Base-by-base conservation (phyloP, 352 stramenopile genomes). In the Globisporangium megalacanthum region DNA sequence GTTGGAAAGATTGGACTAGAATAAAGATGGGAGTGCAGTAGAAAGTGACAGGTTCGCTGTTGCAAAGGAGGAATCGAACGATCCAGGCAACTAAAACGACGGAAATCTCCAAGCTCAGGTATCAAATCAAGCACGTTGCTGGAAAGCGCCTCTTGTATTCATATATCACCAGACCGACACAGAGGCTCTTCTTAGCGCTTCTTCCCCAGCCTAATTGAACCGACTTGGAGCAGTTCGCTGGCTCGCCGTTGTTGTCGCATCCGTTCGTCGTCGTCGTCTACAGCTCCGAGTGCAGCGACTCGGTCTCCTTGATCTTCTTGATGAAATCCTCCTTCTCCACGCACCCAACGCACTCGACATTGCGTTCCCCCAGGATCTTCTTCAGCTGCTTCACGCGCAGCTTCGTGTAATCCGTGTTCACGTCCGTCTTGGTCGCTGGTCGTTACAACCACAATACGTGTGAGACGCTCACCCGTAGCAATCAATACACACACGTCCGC, bases 321-420 rank as follows among this genome's bases (percentile, higher is more conserved):
- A 98, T 94, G 65, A 96, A 98, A 62, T 98, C 94, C 9, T 75
- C 69, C 84, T 98, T 98, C 69, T 98, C 94, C 29, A 97, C 77
- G 61, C 94, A 98, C 35, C 89, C 91, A 44, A 95, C 73, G 72
- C 94, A 98, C 66, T 92, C 78, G 50, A 97, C 81, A 54, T 94
- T 95, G 65, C 93, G 88, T 61, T 98, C 92, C 36, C 61, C 72
- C 39, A 98, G 70, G 59, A 98, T 98, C 70, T 95, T 89, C 70
- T 96, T 96, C 46, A 98, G 83, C 67, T 98, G 82, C 86, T 97
- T 97, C 36, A 98, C 93, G 58, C 92, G 89, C 67, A 98, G 70
- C 75, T 97, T 97, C 39, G 75, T 87, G 82, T 98, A 98, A 64
- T 98, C 90, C 66, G 93, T 97, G 73, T 90, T 93, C 58, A 88